Evolutionary conservation across 2,329 filamentous ascomycete genomes (phyloP).

Genomic region (Fusarium protoensiforme): DNA sequence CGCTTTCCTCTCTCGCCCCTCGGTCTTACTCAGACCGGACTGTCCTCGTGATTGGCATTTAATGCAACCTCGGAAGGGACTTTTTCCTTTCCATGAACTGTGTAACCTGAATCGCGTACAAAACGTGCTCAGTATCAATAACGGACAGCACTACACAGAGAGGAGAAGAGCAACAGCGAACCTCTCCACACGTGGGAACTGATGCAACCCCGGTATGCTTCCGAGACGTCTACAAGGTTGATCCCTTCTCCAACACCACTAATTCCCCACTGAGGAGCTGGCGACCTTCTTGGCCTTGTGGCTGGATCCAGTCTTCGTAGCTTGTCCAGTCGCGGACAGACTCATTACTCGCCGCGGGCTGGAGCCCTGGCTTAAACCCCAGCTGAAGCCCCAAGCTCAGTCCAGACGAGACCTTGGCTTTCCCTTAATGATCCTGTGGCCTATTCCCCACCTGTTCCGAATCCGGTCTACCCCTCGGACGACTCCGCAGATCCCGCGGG

Average conservation of each 20-base stretch:
- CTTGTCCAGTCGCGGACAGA: not conserved
- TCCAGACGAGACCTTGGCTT: not conserved
- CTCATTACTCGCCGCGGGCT: not conserved
- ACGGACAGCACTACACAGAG: not conserved
- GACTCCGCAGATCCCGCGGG: constrained; percentile 2
- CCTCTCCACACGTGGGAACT: not conserved
- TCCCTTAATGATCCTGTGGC: not conserved
- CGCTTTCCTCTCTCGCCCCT: not conserved
- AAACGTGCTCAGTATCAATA: not conserved
- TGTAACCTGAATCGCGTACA: not conserved
- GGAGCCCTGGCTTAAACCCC: not conserved
- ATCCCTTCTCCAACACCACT: not conserved
- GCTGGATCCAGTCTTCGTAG: not conserved
- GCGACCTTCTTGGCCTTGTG: not conserved
- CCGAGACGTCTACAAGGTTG: not conserved
- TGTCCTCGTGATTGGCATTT: not conserved
- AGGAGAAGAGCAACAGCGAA: not conserved
- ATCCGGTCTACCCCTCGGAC: not conserved
- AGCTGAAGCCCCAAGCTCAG: not conserved
- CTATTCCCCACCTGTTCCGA: not conserved
- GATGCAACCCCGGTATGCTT: not conserved
- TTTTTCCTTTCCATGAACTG: not conserved
- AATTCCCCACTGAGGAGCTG: not conserved
- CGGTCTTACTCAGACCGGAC: not conserved
- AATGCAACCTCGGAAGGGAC: not conserved